Evolutionary conservation across 2,329 filamentous ascomycete genomes (phyloP), one percentile per base, ranked within the genome.

Genomic region (Ascochyta viciae-villosae): DNA sequence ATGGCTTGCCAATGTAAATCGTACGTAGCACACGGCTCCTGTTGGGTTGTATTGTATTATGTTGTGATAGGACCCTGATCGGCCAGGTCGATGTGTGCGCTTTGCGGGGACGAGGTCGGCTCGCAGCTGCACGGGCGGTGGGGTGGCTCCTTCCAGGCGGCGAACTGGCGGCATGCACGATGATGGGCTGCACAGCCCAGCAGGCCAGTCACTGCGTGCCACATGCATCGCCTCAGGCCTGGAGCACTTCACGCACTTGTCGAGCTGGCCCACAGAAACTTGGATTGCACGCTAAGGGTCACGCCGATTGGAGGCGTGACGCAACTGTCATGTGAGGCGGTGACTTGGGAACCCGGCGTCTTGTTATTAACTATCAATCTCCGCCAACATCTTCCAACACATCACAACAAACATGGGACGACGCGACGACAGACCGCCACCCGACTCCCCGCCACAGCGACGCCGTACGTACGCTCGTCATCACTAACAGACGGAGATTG

Each of bases 371-470:
- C 53, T 40, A 51, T 56, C 31, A 33, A 47, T 43, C 39, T 33
- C 39, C 38, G 43, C 42, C 43, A 31, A 40, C 55, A 46, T 33
- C 24, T 24, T 41, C 37, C 49, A 40, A 40, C 23, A 45, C 19
- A 46, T 33, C 19, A 40, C 49, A 54, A 63, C 49, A 54, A 63
- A 39, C 29, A 67, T 68, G 66, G 64, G 64, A 38, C 56, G 66
- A 50, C 66, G 53, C 38, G 53, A 58, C 55, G 62, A 67, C 19
- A 57, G 60, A 53, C 43, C 38, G 41, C 49, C 57, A 39, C 49
- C 57, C 13, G 39, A 41, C 13, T 64, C 58, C 5, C 66, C 61
- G 33, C 64, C 64, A 1, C 58, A 57, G 33, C 60, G 61, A n/a
- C 62, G 57, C 15, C 59, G 61, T 64, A 46, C 37, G 61, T 50